A percentile compares a stretch with the other conserved stretches of the same genome.
Conservation (phyloP, 331 rosid species). For the Malus hybrid region DNA sequence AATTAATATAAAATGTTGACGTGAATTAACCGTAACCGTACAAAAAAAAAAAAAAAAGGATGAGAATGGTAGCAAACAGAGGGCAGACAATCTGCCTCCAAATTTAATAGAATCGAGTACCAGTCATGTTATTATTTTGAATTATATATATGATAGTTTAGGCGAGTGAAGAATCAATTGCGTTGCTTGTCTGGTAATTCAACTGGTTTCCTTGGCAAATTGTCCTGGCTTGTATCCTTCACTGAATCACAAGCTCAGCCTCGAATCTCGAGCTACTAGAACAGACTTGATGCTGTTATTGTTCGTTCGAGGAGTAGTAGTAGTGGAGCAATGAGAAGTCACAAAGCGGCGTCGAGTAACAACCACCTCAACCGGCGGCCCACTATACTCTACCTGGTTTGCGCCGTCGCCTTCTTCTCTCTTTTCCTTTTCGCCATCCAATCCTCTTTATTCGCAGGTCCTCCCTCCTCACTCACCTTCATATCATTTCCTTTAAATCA, state of each 20-base stretch:
- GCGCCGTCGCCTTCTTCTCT: constrained; percentile 63
- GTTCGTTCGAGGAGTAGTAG: not conserved
- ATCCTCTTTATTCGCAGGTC: constrained; percentile 73
- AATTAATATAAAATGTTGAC: too few species aligned
- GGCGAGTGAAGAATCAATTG: not conserved
- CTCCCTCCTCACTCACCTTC: not conserved
- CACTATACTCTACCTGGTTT: constrained; percentile 57
- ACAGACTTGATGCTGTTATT: not conserved
- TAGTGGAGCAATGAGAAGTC: constrained; percentile 46
- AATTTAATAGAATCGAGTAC: too few species aligned
- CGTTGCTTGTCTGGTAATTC: not conserved
- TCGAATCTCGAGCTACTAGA: not conserved
- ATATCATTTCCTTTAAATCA: not conserved
- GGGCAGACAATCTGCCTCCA: too few species aligned
- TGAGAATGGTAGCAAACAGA: too few species aligned
- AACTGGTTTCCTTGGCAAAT: not conserved
- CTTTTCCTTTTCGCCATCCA: constrained; percentile 67
- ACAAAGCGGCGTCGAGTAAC: constrained; percentile 28
- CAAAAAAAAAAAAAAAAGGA: too few species aligned
- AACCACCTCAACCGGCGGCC: constrained; percentile 34
- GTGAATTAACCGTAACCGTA: too few species aligned
- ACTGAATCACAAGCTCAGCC: not conserved
- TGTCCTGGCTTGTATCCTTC: not conserved
- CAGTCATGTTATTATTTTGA: too few species aligned
- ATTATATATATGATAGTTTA: too few species aligned